Evolutionary conservation across 495 filamentous ascomycete species (phyloP).

Genomic region (Xylaria cubensis): DNA sequence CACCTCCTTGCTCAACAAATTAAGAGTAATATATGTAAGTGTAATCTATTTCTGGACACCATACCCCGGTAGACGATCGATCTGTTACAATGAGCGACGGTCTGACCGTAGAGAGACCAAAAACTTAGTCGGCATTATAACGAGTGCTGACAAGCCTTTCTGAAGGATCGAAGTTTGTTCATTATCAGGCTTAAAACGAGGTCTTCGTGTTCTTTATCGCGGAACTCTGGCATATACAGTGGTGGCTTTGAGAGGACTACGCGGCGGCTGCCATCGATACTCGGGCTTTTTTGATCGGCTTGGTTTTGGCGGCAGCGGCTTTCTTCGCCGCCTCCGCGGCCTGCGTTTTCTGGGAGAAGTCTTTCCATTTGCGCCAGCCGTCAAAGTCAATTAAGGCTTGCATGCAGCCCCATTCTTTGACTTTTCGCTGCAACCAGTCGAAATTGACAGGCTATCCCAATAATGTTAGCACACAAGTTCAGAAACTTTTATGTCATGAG

Average conservation of each 20-base stretch:
- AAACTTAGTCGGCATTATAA: neutral
- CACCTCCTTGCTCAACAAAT: neutral
- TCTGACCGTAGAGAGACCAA: too few relatives aligned
- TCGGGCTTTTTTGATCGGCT: conserved; percentile 48
- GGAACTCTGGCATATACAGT: neutral
- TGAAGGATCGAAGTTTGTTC: neutral
- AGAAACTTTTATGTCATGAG: neutral
- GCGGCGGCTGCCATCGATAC: conserved; percentile 40
- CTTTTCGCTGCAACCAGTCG: conserved; percentile 95
- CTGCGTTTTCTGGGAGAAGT: conserved; percentile 61
- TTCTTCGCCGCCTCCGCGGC: conserved; percentile 43
- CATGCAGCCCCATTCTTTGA: conserved; percentile 99
- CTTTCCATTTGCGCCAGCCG: conserved; percentile 97
- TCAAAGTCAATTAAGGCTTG: conserved; percentile 98
- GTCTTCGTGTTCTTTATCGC: neutral
- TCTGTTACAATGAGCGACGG: neutral
- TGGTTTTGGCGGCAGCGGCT: conserved; percentile 36
- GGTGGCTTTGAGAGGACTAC: neutral
- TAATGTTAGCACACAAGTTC: neutral
- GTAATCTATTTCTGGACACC: neutral
- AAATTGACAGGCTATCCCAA: conserved; percentile 84
- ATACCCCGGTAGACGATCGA: neutral
- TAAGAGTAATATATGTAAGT: neutral
- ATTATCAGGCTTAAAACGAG: neutral
- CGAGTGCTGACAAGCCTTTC: neutral